phyloP scores from a whole-genome alignment of 169 alveolate genomes.

The Cryptosporidium canis region DNA sequence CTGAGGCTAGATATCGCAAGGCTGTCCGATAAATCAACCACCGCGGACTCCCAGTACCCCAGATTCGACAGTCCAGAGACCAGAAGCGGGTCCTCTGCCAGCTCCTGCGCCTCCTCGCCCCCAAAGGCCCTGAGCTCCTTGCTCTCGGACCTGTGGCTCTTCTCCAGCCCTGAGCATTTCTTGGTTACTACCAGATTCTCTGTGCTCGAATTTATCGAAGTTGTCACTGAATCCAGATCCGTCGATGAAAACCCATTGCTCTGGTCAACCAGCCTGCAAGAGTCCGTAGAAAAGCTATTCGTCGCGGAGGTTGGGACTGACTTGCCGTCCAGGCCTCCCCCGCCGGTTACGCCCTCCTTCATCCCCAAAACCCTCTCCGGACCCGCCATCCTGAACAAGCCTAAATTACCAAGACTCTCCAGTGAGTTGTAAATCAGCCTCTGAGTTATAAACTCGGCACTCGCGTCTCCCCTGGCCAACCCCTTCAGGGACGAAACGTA shows the following conservation, averaged over 20 bases:
- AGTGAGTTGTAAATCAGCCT: slow-evolving; percentile 6
- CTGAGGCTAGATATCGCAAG: background rate
- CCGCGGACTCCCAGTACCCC: slow-evolving; percentile 32
- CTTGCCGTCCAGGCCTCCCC: background rate
- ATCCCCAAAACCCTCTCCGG: background rate
- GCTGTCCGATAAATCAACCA: background rate
- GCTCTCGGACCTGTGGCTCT: background rate
- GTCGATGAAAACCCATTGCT: slow-evolving; percentile 53
- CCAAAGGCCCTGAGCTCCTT: background rate
- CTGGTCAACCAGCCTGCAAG: background rate
- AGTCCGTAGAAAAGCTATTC: background rate
- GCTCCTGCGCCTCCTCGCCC: background rate
- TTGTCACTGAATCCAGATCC: slow-evolving; percentile 43
- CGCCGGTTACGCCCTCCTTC: background rate
- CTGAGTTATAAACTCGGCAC: slow-evolving; percentile 1
- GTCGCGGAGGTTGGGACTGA: background rate
- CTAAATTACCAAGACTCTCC: background rate
- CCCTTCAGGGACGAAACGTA: slow-evolving; percentile 1
- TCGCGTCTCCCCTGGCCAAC: slow-evolving; percentile 8
- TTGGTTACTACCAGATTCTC: slow-evolving; percentile 6
- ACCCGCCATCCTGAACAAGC: background rate
- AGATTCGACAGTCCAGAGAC: slow-evolving; percentile 2
- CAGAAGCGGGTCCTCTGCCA: slow-evolving; percentile 14
- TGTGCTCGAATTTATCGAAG: slow-evolving; percentile 53
- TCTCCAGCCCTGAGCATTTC: background rate